Conservation (phyloP, 495 filamentous ascomycete genomes). For the Penicillium herquei region DNA sequence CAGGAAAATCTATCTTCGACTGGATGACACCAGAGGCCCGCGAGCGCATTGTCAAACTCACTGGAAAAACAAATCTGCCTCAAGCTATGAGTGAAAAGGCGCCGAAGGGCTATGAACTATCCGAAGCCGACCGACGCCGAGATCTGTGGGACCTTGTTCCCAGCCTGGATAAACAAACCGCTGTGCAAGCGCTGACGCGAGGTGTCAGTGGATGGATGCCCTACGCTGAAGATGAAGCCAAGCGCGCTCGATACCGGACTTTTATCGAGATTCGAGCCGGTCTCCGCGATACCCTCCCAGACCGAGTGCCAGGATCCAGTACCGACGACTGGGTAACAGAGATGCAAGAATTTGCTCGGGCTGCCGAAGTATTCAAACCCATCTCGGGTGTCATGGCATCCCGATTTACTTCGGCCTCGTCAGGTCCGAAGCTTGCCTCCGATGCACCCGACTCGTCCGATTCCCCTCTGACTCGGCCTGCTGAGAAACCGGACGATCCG, state of each 20-base stretch:
- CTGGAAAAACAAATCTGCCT: slow-evolving; percentile 75
- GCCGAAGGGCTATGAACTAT: slow-evolving; percentile 59
- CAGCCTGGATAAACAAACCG: slow-evolving; percentile 67
- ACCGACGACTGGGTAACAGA: slow-evolving; percentile 79
- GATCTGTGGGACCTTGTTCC: slow-evolving; percentile 68
- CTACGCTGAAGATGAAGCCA: slow-evolving; percentile 77
- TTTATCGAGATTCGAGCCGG: slow-evolving; percentile 82
- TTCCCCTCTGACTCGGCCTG: slow-evolving; percentile 53
- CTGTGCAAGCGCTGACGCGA: slow-evolving; percentile 71
- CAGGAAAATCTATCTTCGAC: slow-evolving; percentile 94
- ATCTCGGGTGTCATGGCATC: slow-evolving; percentile 89
- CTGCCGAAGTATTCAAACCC: slow-evolving; percentile 89
- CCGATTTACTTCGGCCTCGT: slow-evolving; percentile 77
- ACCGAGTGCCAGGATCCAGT: slow-evolving; percentile 52
- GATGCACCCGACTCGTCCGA: slow-evolving; percentile 37
- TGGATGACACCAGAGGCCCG: slow-evolving; percentile 82
- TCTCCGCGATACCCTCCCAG: slow-evolving; percentile 56
- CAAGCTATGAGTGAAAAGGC: slow-evolving; percentile 70
- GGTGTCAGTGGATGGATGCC: slow-evolving; percentile 77
- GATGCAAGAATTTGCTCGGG: slow-evolving; percentile 81
- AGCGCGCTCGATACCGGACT: slow-evolving; percentile 71
- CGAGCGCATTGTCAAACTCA: slow-evolving; percentile 70
- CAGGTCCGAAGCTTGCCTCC: slow-evolving; percentile 40
- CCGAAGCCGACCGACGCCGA: slow-evolving; percentile 56
- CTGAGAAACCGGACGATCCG: slow-evolving; percentile 68